Evolutionary conservation across 2,329 filamentous ascomycete species (phyloP).

Genomic region (Pseudovirgaria hyperparasitica): DNA sequence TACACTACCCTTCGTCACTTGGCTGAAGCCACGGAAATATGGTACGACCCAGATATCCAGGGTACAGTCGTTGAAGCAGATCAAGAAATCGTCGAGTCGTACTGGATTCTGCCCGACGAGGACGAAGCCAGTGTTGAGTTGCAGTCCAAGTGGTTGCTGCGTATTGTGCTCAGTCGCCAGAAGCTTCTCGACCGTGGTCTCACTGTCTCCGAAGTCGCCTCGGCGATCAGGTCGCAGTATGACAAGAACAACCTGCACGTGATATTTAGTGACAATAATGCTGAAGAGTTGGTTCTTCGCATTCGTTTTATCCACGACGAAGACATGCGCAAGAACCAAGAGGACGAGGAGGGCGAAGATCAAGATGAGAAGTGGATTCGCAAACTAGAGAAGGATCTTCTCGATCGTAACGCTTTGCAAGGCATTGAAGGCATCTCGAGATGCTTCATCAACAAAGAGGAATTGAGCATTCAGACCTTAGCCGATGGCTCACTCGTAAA

Average conservation of each 20-base stretch:
- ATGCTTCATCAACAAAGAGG: conserved; percentile 66
- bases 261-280: conserved; percentile 97
- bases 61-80: conserved; percentile 79
- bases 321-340: conserved; percentile 44
- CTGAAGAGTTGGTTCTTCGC: conserved; percentile 87
- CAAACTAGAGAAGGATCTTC: conserved; percentile 75
- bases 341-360: conserved; percentile 71
- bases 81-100: conserved; percentile 88
- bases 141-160: conserved; percentile 90
- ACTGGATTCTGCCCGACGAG: conserved; percentile 88
- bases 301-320: conserved; percentile 61
- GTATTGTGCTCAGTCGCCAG: conserved; percentile 83
- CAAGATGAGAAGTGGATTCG: conserved; percentile 61
- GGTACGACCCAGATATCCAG: conserved; percentile 88
- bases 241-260: conserved; percentile 65
- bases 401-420: conserved; percentile 82
- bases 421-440: conserved; percentile 81
- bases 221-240: conserved; percentile 81
- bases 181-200: conserved; percentile 93
- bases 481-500: conserved; percentile 63
- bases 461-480: conserved; percentile 38
- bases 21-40: conserved; percentile 85
- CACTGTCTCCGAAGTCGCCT: conserved; percentile 80
- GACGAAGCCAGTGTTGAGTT: conserved; percentile 45
- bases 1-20: conserved; percentile 89